A percentile compares a stretch with the other conserved stretches of the same genome.
Evolutionary conservation across 352 stramenopile species (phyloP).

Genomic region (Globisporangium carolinianum): DNA sequence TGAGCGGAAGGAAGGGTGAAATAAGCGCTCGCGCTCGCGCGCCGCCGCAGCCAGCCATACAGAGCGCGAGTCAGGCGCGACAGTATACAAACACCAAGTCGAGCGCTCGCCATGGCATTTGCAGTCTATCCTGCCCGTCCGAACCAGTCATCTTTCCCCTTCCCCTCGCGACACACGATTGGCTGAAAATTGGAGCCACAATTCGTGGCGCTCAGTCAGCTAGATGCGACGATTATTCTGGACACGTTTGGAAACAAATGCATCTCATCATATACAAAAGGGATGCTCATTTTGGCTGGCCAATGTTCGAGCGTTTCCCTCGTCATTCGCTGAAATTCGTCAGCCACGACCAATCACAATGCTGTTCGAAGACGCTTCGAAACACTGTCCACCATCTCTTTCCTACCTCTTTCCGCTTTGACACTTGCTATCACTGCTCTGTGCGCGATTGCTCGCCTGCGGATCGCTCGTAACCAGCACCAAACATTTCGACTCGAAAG

Average conservation of each 20-base stretch:
- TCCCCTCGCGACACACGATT: background rate
- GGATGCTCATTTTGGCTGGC: no score
- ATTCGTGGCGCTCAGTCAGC: background rate
- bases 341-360: no score
- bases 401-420: no score
- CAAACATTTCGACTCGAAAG: no score
- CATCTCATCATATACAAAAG: no score
- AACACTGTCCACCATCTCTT: no score
- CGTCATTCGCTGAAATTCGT: no score
- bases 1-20: slow-evolving; percentile 85
- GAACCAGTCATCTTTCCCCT: slow-evolving; percentile 17
- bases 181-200: background rate
- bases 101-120: slow-evolving; percentile 8
- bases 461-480: no score
- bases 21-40: slow-evolving; percentile 42
- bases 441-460: no score
- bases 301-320: no score
- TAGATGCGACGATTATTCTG: background rate
- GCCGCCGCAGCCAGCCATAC: slow-evolving; percentile 38
- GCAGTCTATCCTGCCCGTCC: slow-evolving; percentile 27
- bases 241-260: background rate
- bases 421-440: no score
- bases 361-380: no score
- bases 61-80: slow-evolving; percentile 37
- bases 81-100: slow-evolving; percentile 62